phyloP scores from a whole-genome alignment of 2,329 filamentous ascomycete species.

The Exophiala calicioides region DNA sequence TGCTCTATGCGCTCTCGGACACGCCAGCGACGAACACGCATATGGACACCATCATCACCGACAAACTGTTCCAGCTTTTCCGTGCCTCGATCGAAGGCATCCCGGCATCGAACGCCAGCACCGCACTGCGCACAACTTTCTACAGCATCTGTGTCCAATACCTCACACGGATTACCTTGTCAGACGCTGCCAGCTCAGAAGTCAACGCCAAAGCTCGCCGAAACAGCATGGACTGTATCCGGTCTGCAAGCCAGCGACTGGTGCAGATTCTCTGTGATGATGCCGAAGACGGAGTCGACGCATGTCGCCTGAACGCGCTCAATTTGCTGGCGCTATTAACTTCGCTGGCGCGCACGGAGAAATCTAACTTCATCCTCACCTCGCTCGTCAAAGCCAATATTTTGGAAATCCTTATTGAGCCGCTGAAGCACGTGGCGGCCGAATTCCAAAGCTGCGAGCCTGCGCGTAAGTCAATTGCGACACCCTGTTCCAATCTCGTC shows the following conservation, averaged over 20 bases:
- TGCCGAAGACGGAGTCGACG: constrained; percentile 78
- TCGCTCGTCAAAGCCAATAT: constrained; percentile 85
- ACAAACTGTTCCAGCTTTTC: constrained; percentile 89
- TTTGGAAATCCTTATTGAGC: constrained; percentile 84
- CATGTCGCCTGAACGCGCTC: constrained; percentile 80
- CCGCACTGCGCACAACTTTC: constrained; percentile 76
- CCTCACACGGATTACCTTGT: constrained; percentile 64
- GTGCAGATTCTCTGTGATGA: constrained; percentile 91
- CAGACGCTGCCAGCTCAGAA: constrained; percentile 50
- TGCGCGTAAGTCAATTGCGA: constrained; percentile 53
- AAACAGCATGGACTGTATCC: constrained; percentile 68
- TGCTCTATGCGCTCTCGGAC: constrained; percentile 40
- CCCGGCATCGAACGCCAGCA: constrained; percentile 66
- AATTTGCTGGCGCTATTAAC: constrained; percentile 80
- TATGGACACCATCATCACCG: constrained; percentile 72
- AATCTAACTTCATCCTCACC: constrained; percentile 74
- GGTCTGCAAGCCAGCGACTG: constrained; percentile 76
- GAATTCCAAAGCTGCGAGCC: constrained; percentile 66
- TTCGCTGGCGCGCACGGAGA: constrained; percentile 69
- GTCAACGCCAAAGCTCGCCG: constrained; percentile 46
- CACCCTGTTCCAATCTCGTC: neutral
- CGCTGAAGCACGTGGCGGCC: constrained; percentile 72
- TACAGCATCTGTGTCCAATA: constrained; percentile 92
- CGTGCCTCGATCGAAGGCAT: constrained; percentile 81
- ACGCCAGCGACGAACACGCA: constrained; percentile 36